A percentile compares a stretch with the other conserved stretches of the same genome.
Conservation (phyloP, 1,284 basidiomycete genomes). For the Boletus smithii region DNA sequence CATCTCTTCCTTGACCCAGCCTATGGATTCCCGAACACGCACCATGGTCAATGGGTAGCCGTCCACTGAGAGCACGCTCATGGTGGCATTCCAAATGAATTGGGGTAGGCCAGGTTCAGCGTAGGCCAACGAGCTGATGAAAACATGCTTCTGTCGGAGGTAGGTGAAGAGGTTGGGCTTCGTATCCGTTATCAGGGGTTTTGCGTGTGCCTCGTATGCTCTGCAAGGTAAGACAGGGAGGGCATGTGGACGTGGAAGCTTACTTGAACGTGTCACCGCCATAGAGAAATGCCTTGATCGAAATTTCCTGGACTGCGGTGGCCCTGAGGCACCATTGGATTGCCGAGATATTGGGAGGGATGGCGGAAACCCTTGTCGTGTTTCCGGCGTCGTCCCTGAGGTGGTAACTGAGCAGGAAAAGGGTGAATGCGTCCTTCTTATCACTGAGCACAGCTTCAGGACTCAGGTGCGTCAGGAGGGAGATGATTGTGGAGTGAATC, state of each 20-base stretch:
- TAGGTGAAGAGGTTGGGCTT: neutral
- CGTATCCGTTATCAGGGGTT: neutral
- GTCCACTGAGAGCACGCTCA: neutral
- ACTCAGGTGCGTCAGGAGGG: neutral
- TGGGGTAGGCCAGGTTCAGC: constrained; percentile 2
- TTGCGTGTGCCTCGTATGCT: neutral
- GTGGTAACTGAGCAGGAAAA: constrained; percentile 2
- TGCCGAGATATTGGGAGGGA: neutral
- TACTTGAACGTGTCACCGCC: neutral
- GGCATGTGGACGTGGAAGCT: no score
- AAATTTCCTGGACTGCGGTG: no score
- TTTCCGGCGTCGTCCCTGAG: constrained; percentile 4
- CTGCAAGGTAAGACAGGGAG: neutral
- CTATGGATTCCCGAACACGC: neutral
- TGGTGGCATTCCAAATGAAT: neutral
- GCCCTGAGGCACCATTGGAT: no score
- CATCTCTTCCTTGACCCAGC: neutral
- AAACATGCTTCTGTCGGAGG: constrained; percentile 1
- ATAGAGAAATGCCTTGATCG: no score
- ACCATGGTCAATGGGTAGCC: neutral
- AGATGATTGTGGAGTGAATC: neutral
- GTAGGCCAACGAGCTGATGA: constrained; percentile 1
- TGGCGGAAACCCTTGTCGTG: neutral
- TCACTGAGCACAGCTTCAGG: neutral
- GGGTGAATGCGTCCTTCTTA: neutral